Evolutionary conservation across 805 yeast species (phyloP), one percentile per base, ranked within the genome.

Genomic region (Candida tammaniensis): DNA sequence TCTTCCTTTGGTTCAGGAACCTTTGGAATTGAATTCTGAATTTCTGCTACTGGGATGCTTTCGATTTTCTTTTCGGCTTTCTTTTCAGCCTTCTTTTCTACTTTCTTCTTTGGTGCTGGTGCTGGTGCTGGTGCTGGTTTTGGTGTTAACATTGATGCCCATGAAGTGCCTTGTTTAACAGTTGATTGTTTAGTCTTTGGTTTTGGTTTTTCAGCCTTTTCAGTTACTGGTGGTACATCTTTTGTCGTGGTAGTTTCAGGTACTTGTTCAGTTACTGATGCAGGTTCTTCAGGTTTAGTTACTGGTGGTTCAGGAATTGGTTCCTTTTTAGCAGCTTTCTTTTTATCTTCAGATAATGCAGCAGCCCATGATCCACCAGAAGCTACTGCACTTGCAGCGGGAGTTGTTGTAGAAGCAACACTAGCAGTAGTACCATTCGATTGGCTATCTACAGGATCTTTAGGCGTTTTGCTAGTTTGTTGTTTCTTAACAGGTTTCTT

Each of bases 101-200:
- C 17, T 28, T 19, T 26, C 24, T 24, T 30, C 36, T 38, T 38
- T 14, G 31, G 24, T 17, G 57, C 51, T 50, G 43, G 35, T 51
- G 38, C 38, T 54, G 46, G 48, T 29, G 38, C 40, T 23, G 65
- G 57, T 50, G 72, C 69, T 28, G 86, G 80, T 48, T 64, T 64
- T 26, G 70, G 72, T 35, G 70, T 60, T 33, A 81, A 80, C 48
- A 82, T 76, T 12, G 88, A 75, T 19, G 87, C 86, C 85, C 87
- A 81, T 4, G 86, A 69, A 50, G 80, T 35, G 41, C 53, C 66
- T 25, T 29, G 46, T 14, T 35, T 44, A 24, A 32, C 34, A 32
- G 29, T 35, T 30, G 29, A 39, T 20, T 30, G 45, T n/a, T 21
- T 30, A 10, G n/a, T 14, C 23, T 25, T 16, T 14, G 17, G 24